Evolutionary conservation across 768 basidiomycete species (phyloP).

Genomic region (Lactarius akahatsu): DNA sequence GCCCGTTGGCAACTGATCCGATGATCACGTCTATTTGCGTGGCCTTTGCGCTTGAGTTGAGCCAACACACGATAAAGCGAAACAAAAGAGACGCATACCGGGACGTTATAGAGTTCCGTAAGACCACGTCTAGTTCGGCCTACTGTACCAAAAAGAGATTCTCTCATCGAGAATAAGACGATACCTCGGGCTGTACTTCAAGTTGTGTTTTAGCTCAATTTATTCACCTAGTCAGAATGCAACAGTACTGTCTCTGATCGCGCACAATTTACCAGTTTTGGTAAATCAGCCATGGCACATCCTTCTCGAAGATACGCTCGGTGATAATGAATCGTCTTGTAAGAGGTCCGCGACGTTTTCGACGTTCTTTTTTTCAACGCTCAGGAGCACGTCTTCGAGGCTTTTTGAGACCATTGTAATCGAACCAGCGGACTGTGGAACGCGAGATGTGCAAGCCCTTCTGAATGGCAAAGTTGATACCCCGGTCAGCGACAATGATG

Average conservation of each 20-base stretch:
- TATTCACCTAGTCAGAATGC: slow-evolving; percentile 35
- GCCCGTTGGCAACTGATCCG: too few relatives aligned
- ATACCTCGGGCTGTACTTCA: slow-evolving; percentile 97
- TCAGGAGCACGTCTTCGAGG: slow-evolving; percentile 86
- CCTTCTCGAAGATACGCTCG: slow-evolving; percentile 94
- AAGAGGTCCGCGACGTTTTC: slow-evolving; percentile 76
- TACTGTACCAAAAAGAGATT: slow-evolving; percentile 91
- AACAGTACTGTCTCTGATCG: background rate
- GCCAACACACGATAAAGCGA: too few relatives aligned
- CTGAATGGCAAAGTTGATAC: slow-evolving; percentile 93
- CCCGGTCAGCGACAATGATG: slow-evolving; percentile 96
- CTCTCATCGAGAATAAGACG: slow-evolving; percentile 92
- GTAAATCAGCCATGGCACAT: slow-evolving; percentile 88
- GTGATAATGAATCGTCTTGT: slow-evolving; percentile 95
- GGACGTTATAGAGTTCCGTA: slow-evolving; percentile 92
- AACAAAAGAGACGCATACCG: slow-evolving; percentile 44
- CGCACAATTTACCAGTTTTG: slow-evolving; percentile 69
- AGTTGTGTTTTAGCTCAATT: slow-evolving; percentile 92
- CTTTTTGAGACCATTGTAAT: slow-evolving; percentile 91
- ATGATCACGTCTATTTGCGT: too few relatives aligned
- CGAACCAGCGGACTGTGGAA: slow-evolving; percentile 90
- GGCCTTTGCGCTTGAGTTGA: too few relatives aligned
- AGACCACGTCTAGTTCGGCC: slow-evolving; percentile 93
- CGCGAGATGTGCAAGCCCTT: slow-evolving; percentile 96
- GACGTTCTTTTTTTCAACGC: slow-evolving; percentile 79